Evolutionary conservation across 2,329 filamentous ascomycete species (phyloP).

Genomic region (Aspergillus terreus): DNA sequence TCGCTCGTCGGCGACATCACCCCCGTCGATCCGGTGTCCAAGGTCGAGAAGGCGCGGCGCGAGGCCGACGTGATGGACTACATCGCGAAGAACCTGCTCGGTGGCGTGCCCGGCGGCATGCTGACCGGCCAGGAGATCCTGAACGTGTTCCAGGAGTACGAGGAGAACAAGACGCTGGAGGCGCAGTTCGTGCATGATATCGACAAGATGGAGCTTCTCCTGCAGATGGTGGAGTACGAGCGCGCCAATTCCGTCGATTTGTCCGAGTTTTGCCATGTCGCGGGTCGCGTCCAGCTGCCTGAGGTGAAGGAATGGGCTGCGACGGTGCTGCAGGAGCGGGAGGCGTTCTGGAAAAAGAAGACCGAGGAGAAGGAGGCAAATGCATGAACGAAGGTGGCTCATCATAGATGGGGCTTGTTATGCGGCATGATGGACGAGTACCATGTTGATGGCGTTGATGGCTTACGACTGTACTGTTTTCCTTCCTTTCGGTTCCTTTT

Average conservation of each 20-base stretch:
- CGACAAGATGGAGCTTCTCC: slow-evolving; percentile 90
- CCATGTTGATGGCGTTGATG: slow-evolving; percentile 11
- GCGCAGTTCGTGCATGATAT: slow-evolving; percentile 91
- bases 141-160: slow-evolving; percentile 90
- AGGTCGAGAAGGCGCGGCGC: slow-evolving; percentile 82
- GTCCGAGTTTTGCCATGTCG: slow-evolving; percentile 81
- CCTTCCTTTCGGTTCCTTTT: not conserved
- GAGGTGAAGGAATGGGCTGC: slow-evolving; percentile 79
- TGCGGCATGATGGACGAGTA: slow-evolving; percentile 2
- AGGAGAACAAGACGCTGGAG: slow-evolving; percentile 79
- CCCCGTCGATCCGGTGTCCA: slow-evolving; percentile 75
- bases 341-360: slow-evolving; percentile 62
- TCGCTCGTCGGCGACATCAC: slow-evolving; percentile 94
- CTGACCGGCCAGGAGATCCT: slow-evolving; percentile 66
- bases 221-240: slow-evolving; percentile 98
- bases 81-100: slow-evolving; percentile 69
- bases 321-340: slow-evolving; percentile 71
- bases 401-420: not conserved
- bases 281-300: slow-evolving; percentile 65
- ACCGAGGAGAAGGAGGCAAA: slow-evolving; percentile 5
- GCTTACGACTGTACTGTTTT: slow-evolving; percentile 3
- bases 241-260: slow-evolving; percentile 68
- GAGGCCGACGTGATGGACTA: slow-evolving; percentile 92
- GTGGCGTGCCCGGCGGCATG: slow-evolving; percentile 67
- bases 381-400: not conserved